phyloP scores from a whole-genome alignment of 768 basidiomycete species.

The Holtermannia corniformis region DNA sequence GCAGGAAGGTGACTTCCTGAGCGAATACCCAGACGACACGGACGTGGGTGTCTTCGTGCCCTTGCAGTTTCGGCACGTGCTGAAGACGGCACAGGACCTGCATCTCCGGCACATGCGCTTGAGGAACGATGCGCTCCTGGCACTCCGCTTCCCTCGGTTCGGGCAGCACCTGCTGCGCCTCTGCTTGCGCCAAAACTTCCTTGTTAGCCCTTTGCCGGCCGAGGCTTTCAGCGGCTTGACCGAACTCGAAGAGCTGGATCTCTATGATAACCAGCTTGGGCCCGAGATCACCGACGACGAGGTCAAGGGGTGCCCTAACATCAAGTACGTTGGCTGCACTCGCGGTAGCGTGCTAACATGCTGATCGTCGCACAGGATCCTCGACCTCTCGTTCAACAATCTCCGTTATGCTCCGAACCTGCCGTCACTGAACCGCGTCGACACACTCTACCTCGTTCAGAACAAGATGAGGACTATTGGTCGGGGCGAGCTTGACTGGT shows the following conservation, averaged over 20 bases:
- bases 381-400: slow-evolving; percentile 95
- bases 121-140: slow-evolving; percentile 49
- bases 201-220: slow-evolving; percentile 61
- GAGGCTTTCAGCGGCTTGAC: slow-evolving; percentile 55
- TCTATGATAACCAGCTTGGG: slow-evolving; percentile 94
- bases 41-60: slow-evolving; percentile 49
- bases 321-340: slow-evolving; percentile 36
- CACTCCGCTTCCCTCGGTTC: slow-evolving; percentile 58
- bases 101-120: slow-evolving; percentile 76
- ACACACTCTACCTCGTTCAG: slow-evolving; percentile 87
- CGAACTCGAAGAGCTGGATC: slow-evolving; percentile 75
- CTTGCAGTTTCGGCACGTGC: slow-evolving; percentile 2
- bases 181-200: slow-evolving; percentile 77
- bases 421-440: slow-evolving; percentile 46
- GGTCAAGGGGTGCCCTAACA: slow-evolving; percentile 45
- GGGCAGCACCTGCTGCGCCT: slow-evolving; percentile 57
- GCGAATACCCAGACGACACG: slow-evolving; percentile 71
- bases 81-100: slow-evolving; percentile 54
- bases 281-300: slow-evolving; percentile 53
- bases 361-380: slow-evolving; percentile 46
- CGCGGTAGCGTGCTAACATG: background rate
- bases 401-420: slow-evolving; percentile 51
- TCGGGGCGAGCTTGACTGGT: slow-evolving; percentile 48
- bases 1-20: slow-evolving; percentile 51
- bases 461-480: slow-evolving; percentile 80